Evolutionary conservation across 768 basidiomycete species (phyloP).

Genomic region (Jaapia argillacea): DNA sequence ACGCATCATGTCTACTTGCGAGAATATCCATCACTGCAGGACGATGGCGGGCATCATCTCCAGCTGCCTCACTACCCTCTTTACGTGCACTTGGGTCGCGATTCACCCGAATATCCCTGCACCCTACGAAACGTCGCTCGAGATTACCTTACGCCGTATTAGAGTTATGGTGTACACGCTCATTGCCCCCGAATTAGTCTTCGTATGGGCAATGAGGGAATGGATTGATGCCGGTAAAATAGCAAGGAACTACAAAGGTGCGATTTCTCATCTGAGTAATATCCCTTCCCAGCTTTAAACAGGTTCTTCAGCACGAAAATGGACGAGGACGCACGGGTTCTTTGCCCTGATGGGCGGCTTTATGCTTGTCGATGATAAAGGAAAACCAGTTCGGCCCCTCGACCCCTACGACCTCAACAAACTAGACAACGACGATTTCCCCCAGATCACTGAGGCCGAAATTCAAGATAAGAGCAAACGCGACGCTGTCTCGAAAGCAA

Average conservation of each 20-base stretch:
- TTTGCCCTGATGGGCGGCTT: constrained; percentile 4
- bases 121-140: constrained; percentile 5
- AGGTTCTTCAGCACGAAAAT: neutral
- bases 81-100: constrained; percentile 21
- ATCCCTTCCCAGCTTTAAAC: neutral
- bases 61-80: constrained; percentile 18
- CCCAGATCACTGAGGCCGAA: neutral
- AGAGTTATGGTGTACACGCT: constrained; percentile 13
- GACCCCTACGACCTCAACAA: too few species aligned
- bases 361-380: neutral
- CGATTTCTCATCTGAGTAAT: neutral
- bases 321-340: constrained; percentile 4
- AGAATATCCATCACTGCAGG: neutral
- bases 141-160: constrained; percentile 5
- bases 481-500: neutral
- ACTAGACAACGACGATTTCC: neutral
- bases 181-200: constrained; percentile 18
- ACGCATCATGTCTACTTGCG: too few species aligned
- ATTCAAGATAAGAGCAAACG: constrained; percentile 5
- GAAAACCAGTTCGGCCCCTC: too few species aligned
- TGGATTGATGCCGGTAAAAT: constrained; percentile 10
- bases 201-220: constrained; percentile 18
- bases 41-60: constrained; percentile 12
- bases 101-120: constrained; percentile 21
- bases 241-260: neutral